Base-by-base conservation (phyloP, 2,329 filamentous ascomycete species). In the Orbilia ellipsospora region DNA sequence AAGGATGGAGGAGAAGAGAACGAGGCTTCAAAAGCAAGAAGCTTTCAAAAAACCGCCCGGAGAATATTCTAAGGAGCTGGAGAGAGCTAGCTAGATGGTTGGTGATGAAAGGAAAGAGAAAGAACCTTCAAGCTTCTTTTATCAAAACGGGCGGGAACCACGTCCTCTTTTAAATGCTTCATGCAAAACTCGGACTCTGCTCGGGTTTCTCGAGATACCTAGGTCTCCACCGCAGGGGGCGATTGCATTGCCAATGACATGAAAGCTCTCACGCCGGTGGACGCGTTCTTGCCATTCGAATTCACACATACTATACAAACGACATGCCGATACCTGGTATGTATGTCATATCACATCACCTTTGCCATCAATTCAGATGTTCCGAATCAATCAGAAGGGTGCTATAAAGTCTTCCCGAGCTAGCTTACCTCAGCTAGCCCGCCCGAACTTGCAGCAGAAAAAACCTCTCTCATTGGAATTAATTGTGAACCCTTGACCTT, bases 291-390 rank as follows among this genome's bases (percentile, higher is more conserved):
- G 56, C 61, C 45, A 55, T 60, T 36, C 42, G n/a, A 2, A 12
- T 59, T 28, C 56, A 59, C 54, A 59, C 31, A 36, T 36, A 36
- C 31, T 36, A 36, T 36, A 26, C 31, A 59, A 48, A 10, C 31
- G 31, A 36, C 31, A 36, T 36, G 31, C 48, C 31, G 45, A 26
- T 45, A 56, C 18, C 66, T 57, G 51, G 66, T 63, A 70, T 36
- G 31, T 36, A 36, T 70, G 66, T 70, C 66, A 70, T 61, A 61
- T 70, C 66, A 70, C 66, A 70, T 70, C 66, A 70, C 66, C 66
- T 62, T 70, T 36, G 51, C 66, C 65, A n/a, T 69, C 31, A 36
- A 36, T 36, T 62, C 18, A 57, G 62, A 63, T 70, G 66, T 70
- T 70, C 66, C 66, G 66, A 63, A 70, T 63, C 50, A 42, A 50